These are phyloP conservation scores for Meyerozyma sp. DNA, from an alignment of 1,139 yeast species.

Conservation along the genomic window DNA sequence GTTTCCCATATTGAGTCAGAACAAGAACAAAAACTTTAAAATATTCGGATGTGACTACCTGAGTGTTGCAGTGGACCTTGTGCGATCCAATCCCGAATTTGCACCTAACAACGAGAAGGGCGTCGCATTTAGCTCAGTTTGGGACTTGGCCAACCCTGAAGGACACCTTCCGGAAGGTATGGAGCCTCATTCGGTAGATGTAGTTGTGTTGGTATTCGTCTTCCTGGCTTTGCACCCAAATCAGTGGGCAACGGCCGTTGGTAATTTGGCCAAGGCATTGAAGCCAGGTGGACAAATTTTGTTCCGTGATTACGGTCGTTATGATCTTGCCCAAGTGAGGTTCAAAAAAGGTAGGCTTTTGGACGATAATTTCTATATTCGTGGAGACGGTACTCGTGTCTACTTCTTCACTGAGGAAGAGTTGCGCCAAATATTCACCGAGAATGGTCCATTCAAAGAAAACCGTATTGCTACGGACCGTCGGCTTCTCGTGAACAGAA, in stretches of 20 bases:
- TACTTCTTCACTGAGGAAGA: constrained; percentile 96
- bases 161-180: constrained; percentile 78
- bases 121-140: constrained; percentile 77
- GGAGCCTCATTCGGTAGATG: constrained; percentile 77
- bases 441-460: constrained; percentile 54
- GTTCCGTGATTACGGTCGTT: constrained; percentile 92
- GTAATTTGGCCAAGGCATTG: constrained; percentile 62
- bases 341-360: constrained; percentile 83
- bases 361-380: constrained; percentile 88
- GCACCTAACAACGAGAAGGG: constrained; percentile 40
- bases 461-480: constrained; percentile 84
- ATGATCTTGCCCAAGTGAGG: constrained; percentile 91
- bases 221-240: constrained; percentile 88
- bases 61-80: constrained; percentile 84
- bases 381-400: constrained; percentile 98
- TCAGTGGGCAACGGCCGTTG: constrained; percentile 82
- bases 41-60: constrained; percentile 90
- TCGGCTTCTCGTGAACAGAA: constrained; percentile 84
- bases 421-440: constrained; percentile 66
- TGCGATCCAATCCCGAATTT: constrained; percentile 58
- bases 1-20: constrained; percentile 80
- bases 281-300: constrained; percentile 91
- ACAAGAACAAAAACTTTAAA: constrained; percentile 68
- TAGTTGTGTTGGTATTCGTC: constrained; percentile 89
- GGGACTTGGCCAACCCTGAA: constrained; percentile 87